Evolutionary conservation across 2,329 filamentous ascomycete species (phyloP).

Genomic region (Microascus cirrosus): DNA sequence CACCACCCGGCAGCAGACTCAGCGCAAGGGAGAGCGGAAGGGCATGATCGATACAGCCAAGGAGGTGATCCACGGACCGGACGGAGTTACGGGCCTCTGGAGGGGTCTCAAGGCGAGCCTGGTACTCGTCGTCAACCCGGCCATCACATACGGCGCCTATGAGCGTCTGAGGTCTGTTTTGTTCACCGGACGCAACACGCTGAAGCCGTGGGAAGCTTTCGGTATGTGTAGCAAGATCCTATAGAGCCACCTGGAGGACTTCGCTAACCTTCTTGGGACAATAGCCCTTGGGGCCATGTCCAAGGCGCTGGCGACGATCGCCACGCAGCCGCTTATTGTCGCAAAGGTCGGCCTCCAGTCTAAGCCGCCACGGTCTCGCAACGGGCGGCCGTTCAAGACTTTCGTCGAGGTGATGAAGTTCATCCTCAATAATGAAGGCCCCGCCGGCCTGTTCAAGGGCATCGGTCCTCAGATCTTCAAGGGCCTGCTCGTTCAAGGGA

Average conservation of each 20-base stretch:
- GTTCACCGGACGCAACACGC: slow-evolving; percentile 63
- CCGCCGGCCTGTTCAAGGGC: slow-evolving; percentile 83
- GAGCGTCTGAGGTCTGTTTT: slow-evolving; percentile 71
- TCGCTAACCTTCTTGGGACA: slow-evolving; percentile 1
- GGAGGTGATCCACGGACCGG: slow-evolving; percentile 83
- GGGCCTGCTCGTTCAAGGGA: slow-evolving; percentile 83
- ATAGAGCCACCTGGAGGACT: neutral
- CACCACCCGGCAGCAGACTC: slow-evolving; percentile 92
- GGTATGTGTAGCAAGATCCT: slow-evolving; percentile 43
- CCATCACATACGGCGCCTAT: slow-evolving; percentile 96
- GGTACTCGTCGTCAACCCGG: slow-evolving; percentile 89
- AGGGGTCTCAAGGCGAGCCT: slow-evolving; percentile 90
- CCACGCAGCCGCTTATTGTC: slow-evolving; percentile 90
- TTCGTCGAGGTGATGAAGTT: slow-evolving; percentile 94
- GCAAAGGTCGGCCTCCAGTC: slow-evolving; percentile 96
- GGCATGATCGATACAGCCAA: slow-evolving; percentile 76
- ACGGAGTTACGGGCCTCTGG: slow-evolving; percentile 85
- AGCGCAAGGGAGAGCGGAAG: slow-evolving; percentile 72
- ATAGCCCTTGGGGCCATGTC: slow-evolving; percentile 84
- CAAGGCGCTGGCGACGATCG: slow-evolving; percentile 83
- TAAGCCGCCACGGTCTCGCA: slow-evolving; percentile 69
- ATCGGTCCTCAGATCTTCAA: slow-evolving; percentile 91
- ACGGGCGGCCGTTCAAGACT: slow-evolving; percentile 85
- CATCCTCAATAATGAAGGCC: slow-evolving; percentile 80
- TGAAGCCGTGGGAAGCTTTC: slow-evolving; percentile 84